Percentiles rank a stretch among this genome's conserved stretches.
These are phyloP conservation scores for Backusella morwellensis DNA, from an alignment of 192 early-diverging fungal genomes.

Conservation along the genomic window DNA sequence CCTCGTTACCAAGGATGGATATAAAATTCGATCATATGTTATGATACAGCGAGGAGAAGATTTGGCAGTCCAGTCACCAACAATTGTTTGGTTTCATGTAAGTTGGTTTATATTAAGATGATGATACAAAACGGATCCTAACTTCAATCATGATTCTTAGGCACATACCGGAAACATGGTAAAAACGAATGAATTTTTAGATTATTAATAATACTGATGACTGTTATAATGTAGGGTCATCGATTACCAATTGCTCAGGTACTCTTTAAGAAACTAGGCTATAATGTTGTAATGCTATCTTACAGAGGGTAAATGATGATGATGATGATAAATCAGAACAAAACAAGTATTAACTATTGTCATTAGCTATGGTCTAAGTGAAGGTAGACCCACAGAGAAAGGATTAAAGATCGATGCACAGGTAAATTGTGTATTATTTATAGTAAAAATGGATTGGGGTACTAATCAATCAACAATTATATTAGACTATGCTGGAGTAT, in stretches of 20 bases:
- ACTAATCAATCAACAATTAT: background rate
- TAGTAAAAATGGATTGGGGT: background rate
- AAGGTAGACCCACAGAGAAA: constrained; percentile 73
- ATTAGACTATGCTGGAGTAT: constrained; percentile 79
- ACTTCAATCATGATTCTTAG: background rate
- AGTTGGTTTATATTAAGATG: constrained; percentile 33
- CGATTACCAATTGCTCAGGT: constrained; percentile 85
- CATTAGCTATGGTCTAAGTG: constrained; percentile 20
- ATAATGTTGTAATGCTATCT: constrained; percentile 96
- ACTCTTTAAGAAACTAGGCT: constrained; percentile 61
- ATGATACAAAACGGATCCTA: background rate
- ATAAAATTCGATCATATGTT: constrained; percentile 74
- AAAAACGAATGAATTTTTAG: background rate
- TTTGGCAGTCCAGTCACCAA: constrained; percentile 56
- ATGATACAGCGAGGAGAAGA: constrained; percentile 61
- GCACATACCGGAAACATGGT: constrained; percentile 91
- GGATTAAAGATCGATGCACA: constrained; percentile 88
- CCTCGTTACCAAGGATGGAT: constrained; percentile 78
- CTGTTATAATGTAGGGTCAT: constrained; percentile 63
- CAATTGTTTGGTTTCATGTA: constrained; percentile 67
- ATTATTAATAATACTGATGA: constrained; percentile 2
- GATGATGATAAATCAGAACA: background rate
- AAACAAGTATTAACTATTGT: background rate
- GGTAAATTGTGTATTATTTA: constrained; percentile 35
- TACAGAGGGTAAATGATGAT: constrained; percentile 76